Conservation (phyloP, 2,329 filamentous ascomycete species). For the Colletotrichum sp. region DNA sequence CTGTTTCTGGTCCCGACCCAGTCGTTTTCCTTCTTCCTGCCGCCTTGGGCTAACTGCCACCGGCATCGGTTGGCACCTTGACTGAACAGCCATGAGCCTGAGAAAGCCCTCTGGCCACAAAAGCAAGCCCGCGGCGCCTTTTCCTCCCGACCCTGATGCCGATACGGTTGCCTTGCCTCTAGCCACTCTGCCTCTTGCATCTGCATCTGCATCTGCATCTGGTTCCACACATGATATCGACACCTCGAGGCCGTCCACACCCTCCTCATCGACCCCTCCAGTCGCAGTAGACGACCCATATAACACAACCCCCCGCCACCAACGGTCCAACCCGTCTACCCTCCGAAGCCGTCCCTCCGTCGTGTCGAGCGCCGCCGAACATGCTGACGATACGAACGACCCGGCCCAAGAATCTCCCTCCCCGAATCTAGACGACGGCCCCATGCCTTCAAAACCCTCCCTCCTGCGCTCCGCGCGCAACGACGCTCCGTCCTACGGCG, state of each 20-base stretch:
- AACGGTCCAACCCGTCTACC: background rate
- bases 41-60: constrained; percentile 2
- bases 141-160: constrained; percentile 11
- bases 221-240: constrained; percentile 1
- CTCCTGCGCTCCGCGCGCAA: constrained; percentile 31
- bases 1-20: constrained; percentile 5
- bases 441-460: constrained; percentile 31
- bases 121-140: constrained; percentile 10
- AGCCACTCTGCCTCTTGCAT: constrained; percentile 9
- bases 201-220: background rate
- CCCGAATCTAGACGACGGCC: constrained; percentile 18
- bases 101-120: constrained; percentile 18
- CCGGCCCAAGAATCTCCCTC: background rate
- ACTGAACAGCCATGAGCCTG: constrained; percentile 12
- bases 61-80: background rate
- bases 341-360: constrained; percentile 5
- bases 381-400: constrained; percentile 19
- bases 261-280: constrained; percentile 5
- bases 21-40: constrained; percentile 10
- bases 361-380: constrained; percentile 13
- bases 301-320: constrained; percentile 6
- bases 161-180: constrained; percentile 16
- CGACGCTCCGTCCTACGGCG: constrained; percentile 41
- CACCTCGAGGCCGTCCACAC: background rate
- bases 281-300: constrained; percentile 11